A percentile compares a stretch with the other conserved stretches of the same genome.
phyloP scores from a whole-genome alignment of 345 rosid species.

The Acer campestre region DNA sequence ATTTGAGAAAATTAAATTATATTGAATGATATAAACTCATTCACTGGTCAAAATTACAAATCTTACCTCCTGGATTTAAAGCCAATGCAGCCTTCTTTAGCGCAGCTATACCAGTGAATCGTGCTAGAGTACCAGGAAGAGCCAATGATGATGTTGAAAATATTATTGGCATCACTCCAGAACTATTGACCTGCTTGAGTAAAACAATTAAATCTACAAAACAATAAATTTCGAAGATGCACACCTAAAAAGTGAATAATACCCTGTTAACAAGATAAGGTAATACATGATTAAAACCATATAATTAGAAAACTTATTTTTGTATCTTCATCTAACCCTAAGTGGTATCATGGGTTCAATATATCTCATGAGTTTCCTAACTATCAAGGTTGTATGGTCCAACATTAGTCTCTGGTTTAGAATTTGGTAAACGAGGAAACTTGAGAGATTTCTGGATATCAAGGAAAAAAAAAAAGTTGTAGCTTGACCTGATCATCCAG shows the following conservation, averaged over 20 bases:
- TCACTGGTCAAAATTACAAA: slow-evolving; percentile 18
- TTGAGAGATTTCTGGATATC: not conserved
- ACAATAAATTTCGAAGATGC: not conserved
- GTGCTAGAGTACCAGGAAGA: slow-evolving; percentile 91
- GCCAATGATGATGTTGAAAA: slow-evolving; percentile 95
- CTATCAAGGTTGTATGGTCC: not conserved
- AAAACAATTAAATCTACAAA: slow-evolving; percentile 2
- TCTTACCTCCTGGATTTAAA: slow-evolving; percentile 87
- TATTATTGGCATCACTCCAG: slow-evolving; percentile 98
- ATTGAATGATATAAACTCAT: not conserved
- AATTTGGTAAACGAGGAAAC: not conserved
- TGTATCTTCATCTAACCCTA: too few relatives aligned
- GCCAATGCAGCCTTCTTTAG: slow-evolving; percentile 85
- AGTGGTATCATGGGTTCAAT: not conserved
- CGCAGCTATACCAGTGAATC: slow-evolving; percentile 83
- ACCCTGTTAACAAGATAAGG: not conserved
- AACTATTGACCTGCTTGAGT: slow-evolving; percentile 71
- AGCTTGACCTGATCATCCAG: not conserved
- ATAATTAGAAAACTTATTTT: too few relatives aligned
- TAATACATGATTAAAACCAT: not conserved
- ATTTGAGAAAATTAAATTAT: not conserved
- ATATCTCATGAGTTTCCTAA: not conserved
- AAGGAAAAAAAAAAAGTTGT: too few relatives aligned
- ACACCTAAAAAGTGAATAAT: not conserved
- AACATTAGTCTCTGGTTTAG: not conserved